Conservation (phyloP, 148 eudicot species). For the Dysphania ambrosioides region DNA sequence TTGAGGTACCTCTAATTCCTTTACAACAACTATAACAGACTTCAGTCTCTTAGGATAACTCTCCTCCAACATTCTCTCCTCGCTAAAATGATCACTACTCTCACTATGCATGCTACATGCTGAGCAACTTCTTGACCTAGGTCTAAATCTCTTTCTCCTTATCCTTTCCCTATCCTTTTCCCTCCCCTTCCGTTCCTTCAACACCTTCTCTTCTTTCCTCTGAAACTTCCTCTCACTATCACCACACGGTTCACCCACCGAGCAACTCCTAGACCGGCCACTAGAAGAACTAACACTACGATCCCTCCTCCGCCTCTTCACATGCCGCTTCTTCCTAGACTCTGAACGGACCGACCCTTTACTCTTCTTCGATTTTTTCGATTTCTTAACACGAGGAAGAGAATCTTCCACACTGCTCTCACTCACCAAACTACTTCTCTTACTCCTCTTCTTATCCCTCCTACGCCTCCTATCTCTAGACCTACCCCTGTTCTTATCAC, state of each 20-base stretch:
- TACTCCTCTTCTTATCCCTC: slow-evolving; percentile 49
- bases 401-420: slow-evolving; percentile 40
- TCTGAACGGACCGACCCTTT: slow-evolving; percentile 31
- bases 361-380: slow-evolving; percentile 44
- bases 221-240: slow-evolving; percentile 29
- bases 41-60: slow-evolving; percentile 54
- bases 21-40: slow-evolving; percentile 57
- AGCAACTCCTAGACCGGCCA: slow-evolving; percentile 44
- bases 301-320: slow-evolving; percentile 53
- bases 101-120: slow-evolving; percentile 34
- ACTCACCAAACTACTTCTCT: slow-evolving; percentile 33
- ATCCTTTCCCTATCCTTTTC: slow-evolving; percentile 29
- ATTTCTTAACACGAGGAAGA: slow-evolving; percentile 37
- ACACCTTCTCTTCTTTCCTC: slow-evolving; percentile 29
- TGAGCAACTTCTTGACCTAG: slow-evolving; percentile 44
- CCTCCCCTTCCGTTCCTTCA: slow-evolving; percentile 30
- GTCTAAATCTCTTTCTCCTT: slow-evolving; percentile 22
- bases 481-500: slow-evolving; percentile 41
- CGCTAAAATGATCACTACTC: slow-evolving; percentile 23
- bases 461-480: slow-evolving; percentile 39
- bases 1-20: slow-evolving; percentile 31
- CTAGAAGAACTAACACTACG: slow-evolving; percentile 45
- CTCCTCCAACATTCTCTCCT: slow-evolving; percentile 31
- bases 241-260: slow-evolving; percentile 34
- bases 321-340: slow-evolving; percentile 39